Percentiles rank a stretch among this genome's conserved stretches.
phyloP scores from a whole-genome alignment of 2,329 filamentous ascomycete genomes.

The Aureobasidium uvarum region DNA sequence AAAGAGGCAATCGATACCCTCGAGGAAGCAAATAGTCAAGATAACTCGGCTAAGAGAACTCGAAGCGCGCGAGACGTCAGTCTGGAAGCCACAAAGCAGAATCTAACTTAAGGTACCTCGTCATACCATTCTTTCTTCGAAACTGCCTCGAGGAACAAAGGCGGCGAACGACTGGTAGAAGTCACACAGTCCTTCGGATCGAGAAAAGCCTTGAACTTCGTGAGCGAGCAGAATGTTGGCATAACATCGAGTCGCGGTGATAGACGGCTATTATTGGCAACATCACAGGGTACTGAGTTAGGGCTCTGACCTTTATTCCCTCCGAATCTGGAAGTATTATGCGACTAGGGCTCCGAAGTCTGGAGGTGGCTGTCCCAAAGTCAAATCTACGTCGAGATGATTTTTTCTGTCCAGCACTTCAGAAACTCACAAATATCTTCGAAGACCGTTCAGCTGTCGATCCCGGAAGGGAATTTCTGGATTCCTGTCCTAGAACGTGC shows the following conservation, averaged over 20 bases:
- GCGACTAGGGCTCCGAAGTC: neutral
- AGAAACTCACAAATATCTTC: neutral
- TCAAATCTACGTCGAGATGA: neutral
- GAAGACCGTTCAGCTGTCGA: too few species aligned
- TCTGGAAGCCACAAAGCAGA: slow-evolving; percentile 5
- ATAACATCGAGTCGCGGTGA: neutral
- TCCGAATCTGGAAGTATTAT: neutral
- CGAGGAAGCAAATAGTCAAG: too few species aligned
- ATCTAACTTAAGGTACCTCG: neutral
- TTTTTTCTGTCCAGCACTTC: neutral
- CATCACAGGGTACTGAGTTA: neutral
- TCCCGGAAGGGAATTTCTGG: too few species aligned
- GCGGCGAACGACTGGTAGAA: neutral
- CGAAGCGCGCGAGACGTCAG: neutral
- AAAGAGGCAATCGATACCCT: slow-evolving; percentile 2
- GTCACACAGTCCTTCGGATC: neutral
- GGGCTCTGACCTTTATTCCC: neutral
- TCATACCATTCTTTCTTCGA: neutral
- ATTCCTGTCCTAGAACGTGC: too few species aligned
- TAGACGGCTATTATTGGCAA: neutral
- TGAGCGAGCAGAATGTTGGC: neutral
- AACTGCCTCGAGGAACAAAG: neutral
- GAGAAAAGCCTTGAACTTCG: neutral
- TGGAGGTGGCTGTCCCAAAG: too few species aligned
- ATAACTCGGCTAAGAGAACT: neutral